Percentiles rank a stretch among this genome's conserved stretches.
phyloP scores from a whole-genome alignment of 2,329 filamentous ascomycete species.

The Alternaria alternata region DNA sequence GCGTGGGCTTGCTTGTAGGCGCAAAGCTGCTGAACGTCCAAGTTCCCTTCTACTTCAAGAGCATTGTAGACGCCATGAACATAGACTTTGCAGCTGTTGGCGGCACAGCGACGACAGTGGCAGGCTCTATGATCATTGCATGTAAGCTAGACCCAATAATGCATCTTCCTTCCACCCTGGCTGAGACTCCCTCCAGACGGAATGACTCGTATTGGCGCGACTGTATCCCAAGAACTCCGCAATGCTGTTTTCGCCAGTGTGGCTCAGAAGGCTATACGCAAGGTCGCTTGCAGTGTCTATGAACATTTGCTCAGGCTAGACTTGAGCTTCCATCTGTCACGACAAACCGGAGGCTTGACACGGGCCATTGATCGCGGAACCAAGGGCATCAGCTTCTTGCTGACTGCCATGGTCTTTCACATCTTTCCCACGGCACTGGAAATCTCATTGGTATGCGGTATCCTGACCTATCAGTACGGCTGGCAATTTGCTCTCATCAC shows the following conservation, averaged over 20 bases:
- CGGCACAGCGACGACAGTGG: constrained; percentile 88
- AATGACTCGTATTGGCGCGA: constrained; percentile 84
- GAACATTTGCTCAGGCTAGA: constrained; percentile 88
- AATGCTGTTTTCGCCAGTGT: constrained; percentile 98
- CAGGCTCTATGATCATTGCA: constrained; percentile 90
- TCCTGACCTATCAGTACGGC: constrained; percentile 95
- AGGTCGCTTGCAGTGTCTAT: constrained; percentile 91
- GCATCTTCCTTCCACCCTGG: constrained; percentile 6
- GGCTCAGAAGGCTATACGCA: constrained; percentile 93
- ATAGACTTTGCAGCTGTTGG: constrained; percentile 86
- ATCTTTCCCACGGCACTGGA: constrained; percentile 92
- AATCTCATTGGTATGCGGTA: constrained; percentile 94
- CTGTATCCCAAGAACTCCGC: constrained; percentile 88
- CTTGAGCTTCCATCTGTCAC: constrained; percentile 89
- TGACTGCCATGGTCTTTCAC: constrained; percentile 99
- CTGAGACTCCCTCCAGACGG: constrained; percentile 66
- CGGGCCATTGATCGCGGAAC: constrained; percentile 95
- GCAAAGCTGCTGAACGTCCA: constrained; percentile 96
- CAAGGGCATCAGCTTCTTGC: constrained; percentile 95
- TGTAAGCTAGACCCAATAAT: constrained; percentile 59
- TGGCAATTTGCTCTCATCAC: constrained; percentile 92
- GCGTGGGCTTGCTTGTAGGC: constrained; percentile 83
- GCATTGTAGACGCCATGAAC: constrained; percentile 97
- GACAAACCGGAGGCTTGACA: constrained; percentile 93
- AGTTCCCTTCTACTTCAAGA: constrained; percentile 99